phyloP scores from a whole-genome alignment of 2,329 filamentous ascomycete species.

The Talaromyces islandicus region DNA sequence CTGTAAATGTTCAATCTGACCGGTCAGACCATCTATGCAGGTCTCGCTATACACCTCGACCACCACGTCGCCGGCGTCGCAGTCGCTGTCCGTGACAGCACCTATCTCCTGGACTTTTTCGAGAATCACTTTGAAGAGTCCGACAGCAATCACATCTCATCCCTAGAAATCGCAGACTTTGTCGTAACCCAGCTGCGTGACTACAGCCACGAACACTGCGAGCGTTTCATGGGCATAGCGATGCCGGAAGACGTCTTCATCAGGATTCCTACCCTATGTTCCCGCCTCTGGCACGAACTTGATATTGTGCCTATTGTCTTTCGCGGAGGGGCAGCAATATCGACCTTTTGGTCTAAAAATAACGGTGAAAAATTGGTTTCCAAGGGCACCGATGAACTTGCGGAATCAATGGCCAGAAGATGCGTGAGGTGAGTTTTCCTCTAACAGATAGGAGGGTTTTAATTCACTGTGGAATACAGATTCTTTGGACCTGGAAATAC shows the following conservation, averaged over 20 bases:
- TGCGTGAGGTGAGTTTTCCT: constrained; percentile 59
- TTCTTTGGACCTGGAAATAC: constrained; percentile 67
- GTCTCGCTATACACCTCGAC: constrained; percentile 29
- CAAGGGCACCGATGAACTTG: constrained; percentile 69
- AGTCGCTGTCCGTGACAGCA: constrained; percentile 66
- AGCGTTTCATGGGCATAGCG: constrained; percentile 72
- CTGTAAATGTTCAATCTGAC: not conserved
- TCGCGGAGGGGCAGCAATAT: constrained; percentile 22
- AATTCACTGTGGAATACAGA: constrained; percentile 32
- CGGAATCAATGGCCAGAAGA: constrained; percentile 74
- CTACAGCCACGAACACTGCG: constrained; percentile 60
- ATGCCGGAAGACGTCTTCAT: constrained; percentile 56
- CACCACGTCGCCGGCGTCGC: constrained; percentile 50
- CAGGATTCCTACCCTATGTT: constrained; percentile 60
- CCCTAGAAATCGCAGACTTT: constrained; percentile 52
- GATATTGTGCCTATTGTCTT: constrained; percentile 70
- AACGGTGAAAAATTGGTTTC: constrained; percentile 36
- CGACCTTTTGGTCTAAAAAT: constrained; percentile 19
- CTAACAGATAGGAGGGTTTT: not conserved
- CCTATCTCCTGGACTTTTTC: constrained; percentile 68
- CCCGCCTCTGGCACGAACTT: constrained; percentile 67
- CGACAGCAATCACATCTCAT: constrained; percentile 27
- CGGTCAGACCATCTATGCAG: constrained; percentile 33
- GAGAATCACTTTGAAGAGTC: constrained; percentile 52
- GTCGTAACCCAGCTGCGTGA: constrained; percentile 51